These are phyloP conservation scores for Ophiostoma tasmaniense DNA, from an alignment of 2,329 filamentous ascomycete species.

Conservation along the genomic window DNA sequence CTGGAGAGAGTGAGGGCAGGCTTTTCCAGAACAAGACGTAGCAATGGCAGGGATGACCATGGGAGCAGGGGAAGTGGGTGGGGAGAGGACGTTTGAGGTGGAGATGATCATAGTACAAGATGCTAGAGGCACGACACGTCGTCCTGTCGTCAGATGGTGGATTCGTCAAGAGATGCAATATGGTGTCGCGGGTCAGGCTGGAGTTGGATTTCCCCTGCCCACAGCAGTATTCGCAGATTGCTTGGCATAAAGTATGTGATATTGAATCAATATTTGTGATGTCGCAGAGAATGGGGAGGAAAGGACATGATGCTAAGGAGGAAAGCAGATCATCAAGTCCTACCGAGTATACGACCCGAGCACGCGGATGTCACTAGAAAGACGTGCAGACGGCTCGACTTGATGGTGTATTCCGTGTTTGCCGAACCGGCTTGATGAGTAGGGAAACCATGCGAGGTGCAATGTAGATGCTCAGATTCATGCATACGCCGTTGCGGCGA, in stretches of 20 bases:
- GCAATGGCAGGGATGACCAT: background rate
- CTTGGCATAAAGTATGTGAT: background rate
- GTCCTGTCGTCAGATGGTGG: background rate
- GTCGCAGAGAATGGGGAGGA: background rate
- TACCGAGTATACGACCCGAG: background rate
- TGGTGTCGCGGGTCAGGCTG: too few species aligned
- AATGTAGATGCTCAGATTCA: background rate
- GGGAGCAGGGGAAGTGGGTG: background rate
- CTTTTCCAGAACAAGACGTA: background rate
- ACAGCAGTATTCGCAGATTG: too few species aligned
- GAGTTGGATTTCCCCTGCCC: too few species aligned
- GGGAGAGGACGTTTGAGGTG: background rate
- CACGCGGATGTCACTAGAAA: background rate
- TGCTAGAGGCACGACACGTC: background rate
- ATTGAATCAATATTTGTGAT: background rate
- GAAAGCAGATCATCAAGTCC: background rate
- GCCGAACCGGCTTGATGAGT: background rate
- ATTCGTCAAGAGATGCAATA: background rate
- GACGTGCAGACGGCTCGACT: background rate
- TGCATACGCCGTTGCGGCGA: background rate
- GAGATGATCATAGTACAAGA: background rate
- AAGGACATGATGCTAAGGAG: background rate
- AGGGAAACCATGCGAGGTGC: background rate
- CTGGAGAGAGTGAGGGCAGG: background rate
- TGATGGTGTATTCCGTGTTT: background rate